Conservation (phyloP, 768 basidiomycete species). For the Exsudoporus frostii region DNA sequence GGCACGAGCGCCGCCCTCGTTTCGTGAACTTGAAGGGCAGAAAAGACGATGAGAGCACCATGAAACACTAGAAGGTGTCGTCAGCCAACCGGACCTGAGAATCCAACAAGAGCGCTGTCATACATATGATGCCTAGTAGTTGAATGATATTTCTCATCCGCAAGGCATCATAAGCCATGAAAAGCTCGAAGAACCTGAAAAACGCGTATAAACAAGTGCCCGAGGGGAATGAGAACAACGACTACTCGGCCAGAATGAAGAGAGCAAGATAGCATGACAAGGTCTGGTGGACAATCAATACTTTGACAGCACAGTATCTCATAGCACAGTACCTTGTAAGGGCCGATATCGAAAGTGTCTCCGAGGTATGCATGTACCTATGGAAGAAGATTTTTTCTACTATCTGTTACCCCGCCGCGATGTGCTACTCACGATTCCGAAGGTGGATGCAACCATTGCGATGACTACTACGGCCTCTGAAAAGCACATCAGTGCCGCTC, state of each 20-base stretch:
- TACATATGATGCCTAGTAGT: slow-evolving; percentile 68
- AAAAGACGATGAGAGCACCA: slow-evolving; percentile 65
- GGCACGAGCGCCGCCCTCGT: slow-evolving; percentile 59
- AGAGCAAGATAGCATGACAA: slow-evolving; percentile 82
- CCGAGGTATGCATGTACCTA: slow-evolving; percentile 47
- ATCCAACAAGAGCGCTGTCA: slow-evolving; percentile 16
- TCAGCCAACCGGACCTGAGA: slow-evolving; percentile 3
- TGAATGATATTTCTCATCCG: slow-evolving; percentile 76
- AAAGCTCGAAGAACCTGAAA: slow-evolving; percentile 70
- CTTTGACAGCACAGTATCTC: not conserved
- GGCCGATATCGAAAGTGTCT: slow-evolving; percentile 8
- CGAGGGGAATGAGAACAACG: slow-evolving; percentile 1
- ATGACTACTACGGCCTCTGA: slow-evolving; percentile 75
- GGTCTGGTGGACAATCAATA: slow-evolving; percentile 44
- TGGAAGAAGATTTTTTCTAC: slow-evolving; percentile 2
- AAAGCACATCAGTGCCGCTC: slow-evolving; percentile 2
- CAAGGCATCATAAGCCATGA: slow-evolving; percentile 83
- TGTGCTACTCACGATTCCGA: slow-evolving; percentile 49
- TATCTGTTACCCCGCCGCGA: not conserved
- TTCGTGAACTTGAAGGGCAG: slow-evolving; percentile 75
- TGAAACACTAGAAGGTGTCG: slow-evolving; percentile 54
- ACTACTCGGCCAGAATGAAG: slow-evolving; percentile 79
- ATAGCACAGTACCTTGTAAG: slow-evolving; percentile 49
- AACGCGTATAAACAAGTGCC: not conserved
- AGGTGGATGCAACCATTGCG: slow-evolving; percentile 70